Conservation (phyloP, 805 yeast genomes). For the Wickerhamiella allomyrinae region DNA sequence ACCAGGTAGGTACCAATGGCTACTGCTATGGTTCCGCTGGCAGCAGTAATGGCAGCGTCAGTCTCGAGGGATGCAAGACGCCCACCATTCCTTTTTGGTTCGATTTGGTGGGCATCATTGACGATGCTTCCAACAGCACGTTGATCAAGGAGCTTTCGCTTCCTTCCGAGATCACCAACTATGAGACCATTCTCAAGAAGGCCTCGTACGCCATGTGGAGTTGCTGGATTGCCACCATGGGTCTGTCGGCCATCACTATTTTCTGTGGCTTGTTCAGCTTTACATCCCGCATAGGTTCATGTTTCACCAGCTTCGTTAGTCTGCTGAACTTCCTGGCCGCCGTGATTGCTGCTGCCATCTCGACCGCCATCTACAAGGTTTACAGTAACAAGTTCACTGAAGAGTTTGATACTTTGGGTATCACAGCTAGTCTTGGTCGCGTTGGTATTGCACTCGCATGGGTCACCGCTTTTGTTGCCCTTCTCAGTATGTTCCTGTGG, state of each 20-base stretch:
- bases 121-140: conserved; percentile 15
- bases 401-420: conserved; percentile 32
- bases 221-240: conserved; percentile 37
- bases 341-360: conserved; percentile 30
- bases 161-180: conserved; percentile 39
- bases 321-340: conserved; percentile 21
- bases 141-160: conserved; percentile 27
- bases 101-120: conserved; percentile 33
- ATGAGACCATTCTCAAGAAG: conserved; percentile 32
- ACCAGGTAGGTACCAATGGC: conserved; percentile 49
- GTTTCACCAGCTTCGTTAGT: conserved; percentile 30
- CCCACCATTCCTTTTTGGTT: conserved; percentile 44
- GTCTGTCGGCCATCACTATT: conserved; percentile 24
- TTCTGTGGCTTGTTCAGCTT: conserved; percentile 33
- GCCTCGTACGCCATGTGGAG: conserved; percentile 47
- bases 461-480: conserved; percentile 41
- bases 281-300: conserved; percentile 33
- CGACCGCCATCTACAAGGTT: conserved; percentile 47
- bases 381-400: conserved; percentile 40
- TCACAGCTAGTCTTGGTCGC: conserved; percentile 36
- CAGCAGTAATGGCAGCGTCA: conserved; percentile 18
- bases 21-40: conserved; percentile 37
- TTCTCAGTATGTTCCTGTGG: conserved; percentile 32
- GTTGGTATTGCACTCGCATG: conserved; percentile 46
- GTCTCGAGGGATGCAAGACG: conserved; percentile 37